A percentile compares a stretch with the other conserved stretches of the same genome.
Evolutionary conservation across 108 stramenopile genomes (phyloP).

Genomic region (Cylindrotheca closterium): DNA sequence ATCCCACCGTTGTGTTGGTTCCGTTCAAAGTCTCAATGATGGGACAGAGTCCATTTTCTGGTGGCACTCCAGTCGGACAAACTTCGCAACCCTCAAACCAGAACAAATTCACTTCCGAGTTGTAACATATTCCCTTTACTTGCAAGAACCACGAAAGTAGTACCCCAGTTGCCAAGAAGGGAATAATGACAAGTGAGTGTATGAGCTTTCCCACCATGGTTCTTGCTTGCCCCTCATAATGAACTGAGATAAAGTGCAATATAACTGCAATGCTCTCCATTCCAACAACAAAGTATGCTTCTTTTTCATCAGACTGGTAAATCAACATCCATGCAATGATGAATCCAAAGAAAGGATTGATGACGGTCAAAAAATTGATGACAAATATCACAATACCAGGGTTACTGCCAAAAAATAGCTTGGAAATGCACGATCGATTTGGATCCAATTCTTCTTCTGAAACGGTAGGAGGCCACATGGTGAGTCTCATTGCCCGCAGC

Average conservation of each 20-base stretch:
- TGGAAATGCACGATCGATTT: neutral
- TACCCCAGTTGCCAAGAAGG: constrained; percentile 10
- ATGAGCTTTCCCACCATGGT: neutral
- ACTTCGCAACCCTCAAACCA: constrained; percentile 10
- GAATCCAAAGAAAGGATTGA: constrained; percentile 28
- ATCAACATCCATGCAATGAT: constrained; percentile 24
- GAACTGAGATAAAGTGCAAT: constrained; percentile 11
- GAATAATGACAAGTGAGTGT: constrained; percentile 8
- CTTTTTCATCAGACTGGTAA: constrained; percentile 11
- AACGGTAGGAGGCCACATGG: constrained; percentile 4
- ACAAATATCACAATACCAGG: neutral
- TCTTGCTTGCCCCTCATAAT: neutral
- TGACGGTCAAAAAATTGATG: neutral
- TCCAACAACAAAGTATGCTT: constrained; percentile 15
- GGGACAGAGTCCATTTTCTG: constrained; percentile 1
- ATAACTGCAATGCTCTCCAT: constrained; percentile 8
- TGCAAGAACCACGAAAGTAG: constrained; percentile 7
- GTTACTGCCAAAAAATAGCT: constrained; percentile 6
- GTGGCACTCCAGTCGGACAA: constrained; percentile 3
- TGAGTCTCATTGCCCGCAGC: constrained; percentile 1
- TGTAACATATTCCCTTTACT: constrained; percentile 14
- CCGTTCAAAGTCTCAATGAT: neutral
- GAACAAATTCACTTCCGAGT: neutral
- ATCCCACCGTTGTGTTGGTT: neutral
- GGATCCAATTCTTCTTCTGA: neutral